These are phyloP conservation scores for Hemileccinum hortonii DNA, from an alignment of 1,284 basidiomycete species.

Conservation along the genomic window DNA sequence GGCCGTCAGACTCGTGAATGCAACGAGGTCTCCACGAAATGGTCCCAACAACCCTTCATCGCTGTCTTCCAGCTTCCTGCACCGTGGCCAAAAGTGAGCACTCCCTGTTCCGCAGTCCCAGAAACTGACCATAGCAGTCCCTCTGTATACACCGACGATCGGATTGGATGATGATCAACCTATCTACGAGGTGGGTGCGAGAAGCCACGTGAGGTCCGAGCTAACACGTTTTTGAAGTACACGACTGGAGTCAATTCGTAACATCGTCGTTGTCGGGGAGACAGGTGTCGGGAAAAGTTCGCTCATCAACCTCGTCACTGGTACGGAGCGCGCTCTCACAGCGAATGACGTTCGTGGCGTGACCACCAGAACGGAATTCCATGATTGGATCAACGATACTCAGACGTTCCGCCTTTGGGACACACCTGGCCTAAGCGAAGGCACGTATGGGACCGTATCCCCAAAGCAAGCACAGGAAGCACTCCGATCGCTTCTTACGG, in stretches of 20 bases:
- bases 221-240: constrained; percentile 10
- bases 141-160: not conserved
- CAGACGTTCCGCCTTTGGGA: constrained; percentile 35
- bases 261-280: constrained; percentile 26
- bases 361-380: constrained; percentile 22
- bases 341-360: constrained; percentile 34
- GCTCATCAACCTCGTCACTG: constrained; percentile 31
- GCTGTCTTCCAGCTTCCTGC: not conserved
- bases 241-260: constrained; percentile 21
- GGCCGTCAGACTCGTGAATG: constrained; percentile 11
- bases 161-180: constrained; percentile 10
- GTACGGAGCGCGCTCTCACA: constrained; percentile 17
- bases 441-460: constrained; percentile 26
- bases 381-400: constrained; percentile 21
- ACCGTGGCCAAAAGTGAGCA: constrained; percentile 9
- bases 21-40: constrained; percentile 25
- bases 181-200: constrained; percentile 7
- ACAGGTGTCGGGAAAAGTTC: constrained; percentile 32
- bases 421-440: constrained; percentile 34
- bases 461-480: constrained; percentile 30
- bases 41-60: constrained; percentile 9
- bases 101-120: not conserved
- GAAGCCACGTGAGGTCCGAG: not conserved
- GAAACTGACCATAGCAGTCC: not conserved
- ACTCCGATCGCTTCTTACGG: constrained; percentile 26